A percentile compares a stretch with the other conserved stretches of the same genome.
These are phyloP conservation scores for Lepiota subincarnata DNA, from an alignment of 768 basidiomycete species.

Conservation along the genomic window DNA sequence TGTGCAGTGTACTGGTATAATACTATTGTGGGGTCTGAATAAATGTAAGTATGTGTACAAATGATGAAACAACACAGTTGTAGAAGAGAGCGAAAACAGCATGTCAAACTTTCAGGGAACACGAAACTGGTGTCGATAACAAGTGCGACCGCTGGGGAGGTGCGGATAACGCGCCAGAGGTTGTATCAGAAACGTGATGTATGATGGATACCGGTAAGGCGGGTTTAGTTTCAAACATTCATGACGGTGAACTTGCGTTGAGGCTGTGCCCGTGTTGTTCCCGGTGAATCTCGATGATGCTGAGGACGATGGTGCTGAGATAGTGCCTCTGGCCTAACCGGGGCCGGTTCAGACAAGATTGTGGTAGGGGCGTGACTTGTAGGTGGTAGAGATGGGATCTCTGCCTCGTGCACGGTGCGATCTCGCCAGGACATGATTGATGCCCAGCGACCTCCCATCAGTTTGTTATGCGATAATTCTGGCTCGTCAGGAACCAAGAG, in stretches of 20 bases:
- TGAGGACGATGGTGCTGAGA: neutral
- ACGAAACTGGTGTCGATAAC: neutral
- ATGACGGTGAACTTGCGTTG: slow-evolving; percentile 5
- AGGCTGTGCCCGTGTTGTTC: neutral
- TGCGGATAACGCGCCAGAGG: neutral
- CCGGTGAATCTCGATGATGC: neutral
- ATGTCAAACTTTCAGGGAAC: too few species aligned
- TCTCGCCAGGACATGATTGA: slow-evolving; percentile 10
- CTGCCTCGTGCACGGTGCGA: neutral
- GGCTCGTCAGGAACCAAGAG: neutral
- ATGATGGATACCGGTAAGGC: neutral
- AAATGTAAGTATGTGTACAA: neutral
- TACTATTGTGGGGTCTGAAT: too few species aligned
- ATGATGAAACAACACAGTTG: neutral
- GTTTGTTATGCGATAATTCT: neutral
- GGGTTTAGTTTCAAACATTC: neutral
- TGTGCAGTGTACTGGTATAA: too few species aligned
- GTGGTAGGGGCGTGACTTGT: slow-evolving; percentile 10
- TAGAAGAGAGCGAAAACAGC: neutral
- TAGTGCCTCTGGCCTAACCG: neutral
- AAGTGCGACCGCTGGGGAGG: too few species aligned
- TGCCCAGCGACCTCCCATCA: slow-evolving; percentile 1
- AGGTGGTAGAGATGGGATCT: slow-evolving; percentile 8
- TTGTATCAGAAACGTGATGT: neutral
- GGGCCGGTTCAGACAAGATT: neutral